Percentiles rank a stretch among this genome's conserved stretches.
phyloP scores from a whole-genome alignment of 2,329 filamentous ascomycete genomes.

The Paracamarosporium sp. region DNA sequence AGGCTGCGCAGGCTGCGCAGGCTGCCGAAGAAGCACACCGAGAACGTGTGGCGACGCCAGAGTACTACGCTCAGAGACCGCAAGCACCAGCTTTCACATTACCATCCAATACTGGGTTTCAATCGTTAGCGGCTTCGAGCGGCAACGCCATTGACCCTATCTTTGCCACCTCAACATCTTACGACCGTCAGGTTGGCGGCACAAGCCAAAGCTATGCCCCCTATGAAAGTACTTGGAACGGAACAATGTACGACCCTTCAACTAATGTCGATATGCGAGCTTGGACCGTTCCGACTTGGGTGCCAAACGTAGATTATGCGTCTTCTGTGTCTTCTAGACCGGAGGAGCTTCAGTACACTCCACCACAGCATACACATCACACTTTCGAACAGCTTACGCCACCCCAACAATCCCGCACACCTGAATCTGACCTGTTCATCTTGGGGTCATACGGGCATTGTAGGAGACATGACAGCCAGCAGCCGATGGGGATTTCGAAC shows the following conservation, averaged over 20 bases:
- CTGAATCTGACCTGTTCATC: slow-evolving; percentile 19
- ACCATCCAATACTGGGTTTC: slow-evolving; percentile 18
- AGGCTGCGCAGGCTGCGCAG: slow-evolving; percentile 11
- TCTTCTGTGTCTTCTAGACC: slow-evolving; percentile 11
- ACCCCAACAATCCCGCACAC: slow-evolving; percentile 19
- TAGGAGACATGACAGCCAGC: slow-evolving; percentile 10
- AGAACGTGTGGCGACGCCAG: slow-evolving; percentile 24
- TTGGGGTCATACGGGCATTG: slow-evolving; percentile 14
- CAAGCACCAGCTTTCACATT: slow-evolving; percentile 11
- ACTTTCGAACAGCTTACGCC: slow-evolving; percentile 20
- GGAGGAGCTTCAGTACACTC: slow-evolving; percentile 20
- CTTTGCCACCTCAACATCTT: slow-evolving; percentile 15
- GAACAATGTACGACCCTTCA: slow-evolving; percentile 20
- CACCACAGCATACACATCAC: slow-evolving; percentile 15
- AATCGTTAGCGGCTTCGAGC: slow-evolving; percentile 14
- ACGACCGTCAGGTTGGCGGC: slow-evolving; percentile 17
- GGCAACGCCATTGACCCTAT: slow-evolving; percentile 15
- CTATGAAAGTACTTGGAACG: slow-evolving; percentile 23
- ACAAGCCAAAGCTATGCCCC: slow-evolving; percentile 19
- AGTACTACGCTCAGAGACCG: slow-evolving; percentile 13
- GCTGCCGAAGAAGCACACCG: slow-evolving; percentile 20
- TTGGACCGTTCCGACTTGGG: slow-evolving; percentile 32
- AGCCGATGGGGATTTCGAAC: slow-evolving; percentile 12
- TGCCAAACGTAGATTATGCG: slow-evolving; percentile 17
- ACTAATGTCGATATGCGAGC: slow-evolving; percentile 17